A percentile compares a stretch with the other conserved stretches of the same genome.
phyloP scores from a whole-genome alignment of 495 filamentous ascomycete species.

The Coniosporium apollinis region DNA sequence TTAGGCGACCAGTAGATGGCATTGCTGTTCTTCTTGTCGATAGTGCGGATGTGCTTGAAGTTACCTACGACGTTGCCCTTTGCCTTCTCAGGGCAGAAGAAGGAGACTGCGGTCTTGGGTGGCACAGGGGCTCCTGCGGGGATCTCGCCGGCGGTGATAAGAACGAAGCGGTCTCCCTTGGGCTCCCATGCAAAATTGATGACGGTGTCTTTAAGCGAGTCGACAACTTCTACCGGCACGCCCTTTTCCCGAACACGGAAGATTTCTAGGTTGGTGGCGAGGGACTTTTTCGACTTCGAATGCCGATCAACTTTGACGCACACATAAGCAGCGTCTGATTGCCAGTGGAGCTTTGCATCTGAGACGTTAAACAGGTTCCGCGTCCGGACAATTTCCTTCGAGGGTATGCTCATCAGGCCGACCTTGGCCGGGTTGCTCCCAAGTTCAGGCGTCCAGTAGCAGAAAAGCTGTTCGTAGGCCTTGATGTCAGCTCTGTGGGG shows the following conservation, averaged over 20 bases:
- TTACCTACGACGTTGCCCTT: conserved; percentile 67
- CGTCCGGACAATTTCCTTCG: conserved; percentile 81
- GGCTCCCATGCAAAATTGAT: conserved; percentile 99
- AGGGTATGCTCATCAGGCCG: conserved; percentile 87
- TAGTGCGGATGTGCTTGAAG: conserved; percentile 83
- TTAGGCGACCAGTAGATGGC: conserved; percentile 99
- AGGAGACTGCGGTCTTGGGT: conserved; percentile 88
- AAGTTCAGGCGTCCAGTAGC: conserved; percentile 97
- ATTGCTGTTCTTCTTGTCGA: conserved; percentile 98
- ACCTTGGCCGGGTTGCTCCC: conserved; percentile 97
- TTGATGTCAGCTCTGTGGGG: conserved; percentile 65
- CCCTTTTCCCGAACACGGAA: conserved; percentile 94
- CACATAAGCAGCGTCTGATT: conserved; percentile 79
- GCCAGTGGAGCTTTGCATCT: conserved; percentile 95
- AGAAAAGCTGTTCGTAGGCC: conserved; percentile 84
- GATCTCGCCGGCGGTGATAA: conserved; percentile 86
- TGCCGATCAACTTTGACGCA: conserved; percentile 98
- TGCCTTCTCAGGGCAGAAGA: conserved; percentile 88
- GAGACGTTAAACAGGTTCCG: conserved; percentile 95
- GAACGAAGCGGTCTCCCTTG: conserved; percentile 88
- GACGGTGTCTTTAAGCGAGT: conserved; percentile 91
- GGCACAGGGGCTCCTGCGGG: conserved; percentile 59
- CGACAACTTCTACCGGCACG: conserved; percentile 93
- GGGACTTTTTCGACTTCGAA: conserved; percentile 95
- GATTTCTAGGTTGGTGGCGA: conserved; percentile 93